Evolutionary conservation across 192 early-diverging fungal species (phyloP), one percentile per base, ranked within the genome.

Genomic region (Chytriomyces hyalinus): DNA sequence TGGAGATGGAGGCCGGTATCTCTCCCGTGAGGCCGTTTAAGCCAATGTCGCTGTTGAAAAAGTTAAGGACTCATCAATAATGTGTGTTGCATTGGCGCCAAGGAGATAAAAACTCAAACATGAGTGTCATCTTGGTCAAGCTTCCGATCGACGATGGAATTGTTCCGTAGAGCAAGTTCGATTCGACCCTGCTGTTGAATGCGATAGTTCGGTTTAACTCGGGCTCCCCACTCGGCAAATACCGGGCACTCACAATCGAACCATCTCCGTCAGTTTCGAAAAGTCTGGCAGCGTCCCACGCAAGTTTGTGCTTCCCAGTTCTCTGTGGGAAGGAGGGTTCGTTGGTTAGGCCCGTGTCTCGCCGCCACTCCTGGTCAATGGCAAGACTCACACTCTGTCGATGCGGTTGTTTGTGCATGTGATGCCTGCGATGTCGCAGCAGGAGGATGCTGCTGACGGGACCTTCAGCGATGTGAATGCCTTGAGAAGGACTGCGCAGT

Each of bases 401-500:
- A 57, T 13, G 20, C 53, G 53, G 20, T 20, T 20, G 20, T 57
- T 57, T 4, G 13, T 13, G 53, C 53, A 57, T 13, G 20, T 20
- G 53, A 57, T 57, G 2, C 53, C 53, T 57, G 13, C 5, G 20
- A 57, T 57, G 53, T 13, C 53, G 53, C 53, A 57, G 20, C 53
- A 57, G 1, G 13, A 3, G 15, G 13, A n/a, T 13, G 15, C 53
- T 13, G 15, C 53, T 3, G 13, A 13, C 2, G 53, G 53, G 1
- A 4, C 15, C 20, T 57, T 13, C 53, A 57, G 53, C 15, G 53
- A 57, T n/a, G 53, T 57, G 53, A 57, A 20, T 13, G 53, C 0
- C 53, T 57, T 57, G 15, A 57, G 53, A 20, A 57, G 53, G 53
- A 57, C 53, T 13, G 53, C 53, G 53, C 53, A 57, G 53, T 57